Conservation (phyloP, 2,329 filamentous ascomycete species). For the Xylaria sp. region DNA sequence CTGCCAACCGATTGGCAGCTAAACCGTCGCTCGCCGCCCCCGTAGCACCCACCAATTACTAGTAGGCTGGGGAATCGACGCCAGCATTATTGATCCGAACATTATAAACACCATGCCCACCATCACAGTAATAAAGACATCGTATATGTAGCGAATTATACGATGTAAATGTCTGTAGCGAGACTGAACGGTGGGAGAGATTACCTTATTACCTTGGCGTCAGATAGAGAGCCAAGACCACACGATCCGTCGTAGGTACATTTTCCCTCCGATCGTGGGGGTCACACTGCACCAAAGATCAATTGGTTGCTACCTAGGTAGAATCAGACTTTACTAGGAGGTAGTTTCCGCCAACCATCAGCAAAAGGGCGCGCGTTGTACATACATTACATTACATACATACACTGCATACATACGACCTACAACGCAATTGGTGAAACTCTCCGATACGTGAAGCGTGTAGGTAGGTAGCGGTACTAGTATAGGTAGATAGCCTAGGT, state of each 20-base stretch:
- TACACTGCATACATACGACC: neutral
- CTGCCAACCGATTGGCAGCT: neutral
- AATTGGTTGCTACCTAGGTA: slow-evolving; percentile 3
- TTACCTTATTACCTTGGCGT: neutral
- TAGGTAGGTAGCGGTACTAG: neutral
- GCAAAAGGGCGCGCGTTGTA: slow-evolving; percentile 17
- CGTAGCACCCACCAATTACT: neutral
- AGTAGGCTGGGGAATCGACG: neutral
- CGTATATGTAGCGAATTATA: neutral
- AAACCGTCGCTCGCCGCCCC: no score
- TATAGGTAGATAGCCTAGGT: neutral
- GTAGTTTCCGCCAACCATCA: slow-evolving; percentile 12
- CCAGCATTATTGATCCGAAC: neutral
- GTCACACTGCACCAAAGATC: neutral
- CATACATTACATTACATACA: neutral
- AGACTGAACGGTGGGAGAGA: neutral
- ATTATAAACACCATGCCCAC: neutral
- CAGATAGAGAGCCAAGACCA: slow-evolving; percentile 20
- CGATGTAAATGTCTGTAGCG: neutral
- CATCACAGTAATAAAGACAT: neutral
- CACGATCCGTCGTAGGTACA: neutral
- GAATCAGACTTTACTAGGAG: neutral
- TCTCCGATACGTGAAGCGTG: neutral
- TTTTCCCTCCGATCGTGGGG: slow-evolving; percentile 26
- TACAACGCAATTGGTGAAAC: neutral